Conservation (phyloP, 179 eudicot species). For the Silene noctiflora region DNA sequence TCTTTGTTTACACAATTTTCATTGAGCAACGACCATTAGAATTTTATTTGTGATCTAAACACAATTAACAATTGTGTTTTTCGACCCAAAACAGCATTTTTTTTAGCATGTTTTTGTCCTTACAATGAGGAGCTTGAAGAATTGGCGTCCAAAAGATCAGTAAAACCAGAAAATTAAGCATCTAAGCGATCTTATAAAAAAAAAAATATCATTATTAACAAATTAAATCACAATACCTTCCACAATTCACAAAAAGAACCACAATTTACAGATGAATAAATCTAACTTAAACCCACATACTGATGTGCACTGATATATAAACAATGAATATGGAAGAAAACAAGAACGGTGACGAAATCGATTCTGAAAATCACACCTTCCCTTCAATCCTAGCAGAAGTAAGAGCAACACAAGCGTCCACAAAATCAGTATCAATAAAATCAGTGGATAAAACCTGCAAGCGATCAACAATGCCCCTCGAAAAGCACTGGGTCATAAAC, state of each 20-base stretch:
- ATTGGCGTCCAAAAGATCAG: slow-evolving; percentile 12
- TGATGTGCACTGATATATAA: background rate
- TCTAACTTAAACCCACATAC: background rate
- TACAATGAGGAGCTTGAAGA: background rate
- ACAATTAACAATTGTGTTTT: too few species aligned
- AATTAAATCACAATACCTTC: background rate
- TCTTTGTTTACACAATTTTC: too few species aligned
- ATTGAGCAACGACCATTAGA: background rate
- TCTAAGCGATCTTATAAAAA: too few species aligned
- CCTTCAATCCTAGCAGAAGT: slow-evolving; percentile 67
- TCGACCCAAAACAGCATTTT: too few species aligned
- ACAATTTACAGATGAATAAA: slow-evolving; percentile 25
- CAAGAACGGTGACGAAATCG: background rate
- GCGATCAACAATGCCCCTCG: slow-evolving; percentile 50
- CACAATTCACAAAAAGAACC: background rate
- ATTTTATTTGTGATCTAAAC: background rate
- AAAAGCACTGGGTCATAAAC: slow-evolving; percentile 57
- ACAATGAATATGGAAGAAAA: background rate
- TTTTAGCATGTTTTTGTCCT: background rate
- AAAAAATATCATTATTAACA: too few species aligned
- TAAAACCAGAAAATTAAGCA: slow-evolving; percentile 1
- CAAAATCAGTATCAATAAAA: slow-evolving; percentile 79
- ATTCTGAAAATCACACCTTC: slow-evolving; percentile 19
- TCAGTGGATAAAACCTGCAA: slow-evolving; percentile 81
- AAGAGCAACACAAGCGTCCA: slow-evolving; percentile 76